Evolutionary conservation across 441 rosid genomes (phyloP), one percentile per base, ranked within the genome.

Genomic region (Sinapis alba): DNA sequence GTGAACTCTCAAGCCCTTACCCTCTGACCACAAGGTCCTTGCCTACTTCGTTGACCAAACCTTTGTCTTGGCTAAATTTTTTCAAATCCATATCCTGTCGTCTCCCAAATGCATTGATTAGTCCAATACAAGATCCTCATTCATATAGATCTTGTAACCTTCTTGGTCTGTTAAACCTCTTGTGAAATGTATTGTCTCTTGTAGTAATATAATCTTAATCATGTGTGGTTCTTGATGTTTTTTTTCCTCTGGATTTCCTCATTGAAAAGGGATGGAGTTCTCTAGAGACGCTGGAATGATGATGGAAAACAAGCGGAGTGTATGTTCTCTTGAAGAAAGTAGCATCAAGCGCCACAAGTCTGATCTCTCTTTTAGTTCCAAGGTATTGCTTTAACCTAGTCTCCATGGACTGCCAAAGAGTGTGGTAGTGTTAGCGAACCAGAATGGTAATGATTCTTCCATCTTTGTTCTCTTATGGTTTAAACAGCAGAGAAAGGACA

Each of bases 261-360:
- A 18, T 68, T 81, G 68, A 32, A 10, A 79, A 54, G 71, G 82
- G 79, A 87, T 81, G 86, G 83, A 77, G 67, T 60, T 82, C 79
- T 78, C 78, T 65, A 71, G 83, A 79, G 74, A 79, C 20, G 73
- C 69, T 0, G 63, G 53, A 75, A 87, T 82, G 85, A 88, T 93
- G 92, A 91, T 91, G 86, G 93, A 95, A 84, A 84, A 89, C 81
- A 93, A 95, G 83, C 81, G 86, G 63, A 86, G 86, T 60, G 87
- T 90, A 8, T 95, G 87, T 72, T 78, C 94, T 77, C 79, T 90
- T 12, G 98, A 86, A 62, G 90, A 88, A 56, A 81, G 78, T 62
- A 78, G 73, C 64, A 74, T 88, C 77, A 78, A 95, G 78, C 88
- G 97, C 15, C 98, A 89, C 23, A 95, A 91, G 84, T 79, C 92